Conservation (phyloP, 345 rosid species). For the Hypericum perforatum region DNA sequence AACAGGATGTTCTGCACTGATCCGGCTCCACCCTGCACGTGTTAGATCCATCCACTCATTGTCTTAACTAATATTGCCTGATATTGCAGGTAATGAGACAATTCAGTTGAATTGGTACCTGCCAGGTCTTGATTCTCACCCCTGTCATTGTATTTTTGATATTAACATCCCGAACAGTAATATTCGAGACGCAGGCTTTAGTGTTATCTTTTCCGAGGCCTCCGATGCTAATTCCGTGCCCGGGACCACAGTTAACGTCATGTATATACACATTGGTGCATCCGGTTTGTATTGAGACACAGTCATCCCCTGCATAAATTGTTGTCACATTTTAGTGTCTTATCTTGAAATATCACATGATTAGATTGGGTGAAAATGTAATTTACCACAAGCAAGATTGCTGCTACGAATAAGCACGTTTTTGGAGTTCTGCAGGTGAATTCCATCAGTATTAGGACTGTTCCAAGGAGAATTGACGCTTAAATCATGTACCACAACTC, state of each 20-base stretch:
- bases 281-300: constrained; percentile 86
- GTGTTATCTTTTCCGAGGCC: constrained; percentile 71
- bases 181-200: constrained; percentile 91
- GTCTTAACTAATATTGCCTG: constrained; percentile 1
- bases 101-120: constrained; percentile 37
- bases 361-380: constrained; percentile 8
- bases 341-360: constrained; percentile 11
- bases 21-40: constrained; percentile 85
- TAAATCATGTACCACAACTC: constrained; percentile 71
- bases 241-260: constrained; percentile 89
- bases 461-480: constrained; percentile 66
- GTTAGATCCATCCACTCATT: constrained; percentile 1
- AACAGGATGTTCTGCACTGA: constrained; percentile 78
- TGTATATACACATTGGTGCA: constrained; percentile 76
- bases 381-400: constrained; percentile 72
- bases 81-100: constrained; percentile 9
- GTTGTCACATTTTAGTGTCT: constrained; percentile 12
- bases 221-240: constrained; percentile 96
- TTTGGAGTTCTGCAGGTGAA: constrained; percentile 81
- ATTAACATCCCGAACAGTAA: constrained; percentile 65
- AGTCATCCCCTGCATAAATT: constrained; percentile 76
- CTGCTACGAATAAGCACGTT: constrained; percentile 65
- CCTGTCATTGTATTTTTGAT: constrained; percentile 87
- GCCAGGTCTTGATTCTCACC: constrained; percentile 96
- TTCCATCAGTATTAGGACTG: constrained; percentile 97